Conservation (phyloP, 2,329 filamentous ascomycete genomes). For the Fusarium luffae region DNA sequence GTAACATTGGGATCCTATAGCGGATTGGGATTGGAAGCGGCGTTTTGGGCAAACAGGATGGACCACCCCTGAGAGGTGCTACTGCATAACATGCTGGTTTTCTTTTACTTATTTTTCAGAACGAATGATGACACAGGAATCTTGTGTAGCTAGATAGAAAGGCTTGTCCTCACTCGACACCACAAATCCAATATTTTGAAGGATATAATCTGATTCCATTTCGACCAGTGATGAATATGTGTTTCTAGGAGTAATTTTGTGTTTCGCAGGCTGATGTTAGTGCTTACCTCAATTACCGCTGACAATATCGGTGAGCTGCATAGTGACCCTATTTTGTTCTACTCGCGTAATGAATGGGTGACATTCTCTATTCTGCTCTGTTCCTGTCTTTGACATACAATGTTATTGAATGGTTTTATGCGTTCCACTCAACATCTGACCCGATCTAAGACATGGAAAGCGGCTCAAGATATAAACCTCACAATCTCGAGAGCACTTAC, state of each 20-base stretch:
- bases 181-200: conserved; percentile 37
- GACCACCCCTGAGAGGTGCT: conserved; percentile 28
- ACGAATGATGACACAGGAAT: conserved; percentile 46
- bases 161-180: conserved; percentile 43
- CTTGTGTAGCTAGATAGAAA: conserved; percentile 47
- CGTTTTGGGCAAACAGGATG: conserved; percentile 40
- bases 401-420: background rate
- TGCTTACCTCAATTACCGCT: conserved; percentile 1
- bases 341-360: background rate
- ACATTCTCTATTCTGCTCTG: background rate
- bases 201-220: background rate
- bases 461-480: background rate
- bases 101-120: conserved; percentile 21
- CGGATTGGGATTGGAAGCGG: conserved; percentile 38
- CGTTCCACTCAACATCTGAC: background rate
- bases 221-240: background rate
- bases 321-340: background rate
- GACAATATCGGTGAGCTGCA: conserved; percentile 3
- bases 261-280: background rate
- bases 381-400: background rate
- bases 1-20: conserved; percentile 35
- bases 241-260: background rate
- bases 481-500: background rate
- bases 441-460: background rate
- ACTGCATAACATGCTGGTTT: conserved; percentile 41